Evolutionary conservation across 768 basidiomycete genomes (phyloP).

Genomic region (Pisolithus albus): DNA sequence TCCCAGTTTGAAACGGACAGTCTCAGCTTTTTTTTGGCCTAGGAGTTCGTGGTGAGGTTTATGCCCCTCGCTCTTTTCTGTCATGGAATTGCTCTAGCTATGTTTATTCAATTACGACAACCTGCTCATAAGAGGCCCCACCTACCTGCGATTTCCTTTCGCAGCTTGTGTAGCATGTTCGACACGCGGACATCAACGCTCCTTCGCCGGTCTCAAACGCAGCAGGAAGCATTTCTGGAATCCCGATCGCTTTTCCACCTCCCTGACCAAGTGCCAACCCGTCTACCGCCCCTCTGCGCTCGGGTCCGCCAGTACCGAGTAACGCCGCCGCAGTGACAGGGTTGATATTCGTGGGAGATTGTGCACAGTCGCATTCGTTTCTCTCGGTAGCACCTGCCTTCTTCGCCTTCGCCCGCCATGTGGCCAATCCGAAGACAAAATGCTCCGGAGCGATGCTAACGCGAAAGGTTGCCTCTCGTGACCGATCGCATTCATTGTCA

Average conservation of each 20-base stretch:
- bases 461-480: conserved; percentile 32
- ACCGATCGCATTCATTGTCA: conserved; percentile 51
- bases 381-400: conserved; percentile 34
- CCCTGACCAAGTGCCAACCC: conserved; percentile 46
- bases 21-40: conserved; percentile 13
- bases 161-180: conserved; percentile 70
- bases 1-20: neutral
- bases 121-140: conserved; percentile 61
- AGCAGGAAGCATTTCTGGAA: conserved; percentile 43
- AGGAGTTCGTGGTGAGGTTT: conserved; percentile 15
- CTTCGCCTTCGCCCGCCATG: conserved; percentile 25
- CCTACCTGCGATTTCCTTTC: conserved; percentile 78
- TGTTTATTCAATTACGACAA: conserved; percentile 10
- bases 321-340: conserved; percentile 54
- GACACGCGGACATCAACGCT: conserved; percentile 67
- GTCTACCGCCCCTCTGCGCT: conserved; percentile 23
- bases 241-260: conserved; percentile 42
- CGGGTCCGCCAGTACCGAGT: conserved; percentile 17
- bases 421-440: conserved; percentile 12
- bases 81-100: neutral
- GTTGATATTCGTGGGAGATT: conserved; percentile 58
- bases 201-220: conserved; percentile 18
- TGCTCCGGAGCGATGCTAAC: conserved; percentile 26
- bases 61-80: conserved; percentile 12
- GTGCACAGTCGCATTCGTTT: conserved; percentile 60